Evolutionary conservation across 176 grass and related monocot genomes (phyloP), one percentile per base, ranked within the genome.

Genomic region (Elaeis guineensis): DNA sequence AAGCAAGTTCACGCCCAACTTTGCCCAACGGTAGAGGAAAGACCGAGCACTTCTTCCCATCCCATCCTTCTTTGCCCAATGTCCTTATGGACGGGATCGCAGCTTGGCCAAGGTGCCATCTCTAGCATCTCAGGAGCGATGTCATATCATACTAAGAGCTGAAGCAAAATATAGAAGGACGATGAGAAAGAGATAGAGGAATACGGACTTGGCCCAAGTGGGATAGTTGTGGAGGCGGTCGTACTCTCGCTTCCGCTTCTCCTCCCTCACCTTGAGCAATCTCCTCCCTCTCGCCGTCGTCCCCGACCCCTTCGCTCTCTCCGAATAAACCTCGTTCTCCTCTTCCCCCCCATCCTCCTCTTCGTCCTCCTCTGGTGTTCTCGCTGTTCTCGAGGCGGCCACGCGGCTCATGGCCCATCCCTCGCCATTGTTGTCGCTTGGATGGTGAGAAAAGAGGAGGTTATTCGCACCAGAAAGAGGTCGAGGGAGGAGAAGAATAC

Each of bases 191-290:
- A 52, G 16, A 58, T 29, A 24, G 63, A 53, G 35, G 16, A 59
- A 5, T 19, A 62, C 86, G 51, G 52, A 86, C 92, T 81, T 97
- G 44, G 92, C 92, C 92, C 92, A 97, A n/a, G 76, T 50, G 1
- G 92, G 92, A 24, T 91, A 97, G 25, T 70, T 88, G 55, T 80
- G 78, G 7, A 79, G 61, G 48, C 72, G 78, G 20, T 97, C 84
- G 58, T 83, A 78, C 62, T 97, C 78, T 35, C 70, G 74, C 78
- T 69, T 81, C 25, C 87, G 72, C 21, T 83, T 89, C 62, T 86
- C 87, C 77, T 97, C 92, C 68, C 87, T 80, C 64, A 97, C 87
- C 72, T 85, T 97, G 25, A 80, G 55, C 69, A 97, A 62, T 24
- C 92, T 82, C 64, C 92, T 83, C 52, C 81, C 84, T 75, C 92